A percentile compares a stretch with the other conserved stretches of the same genome.
Conservation (phyloP, 192 early-diverging fungal species). For the Coemansia sp. region DNA sequence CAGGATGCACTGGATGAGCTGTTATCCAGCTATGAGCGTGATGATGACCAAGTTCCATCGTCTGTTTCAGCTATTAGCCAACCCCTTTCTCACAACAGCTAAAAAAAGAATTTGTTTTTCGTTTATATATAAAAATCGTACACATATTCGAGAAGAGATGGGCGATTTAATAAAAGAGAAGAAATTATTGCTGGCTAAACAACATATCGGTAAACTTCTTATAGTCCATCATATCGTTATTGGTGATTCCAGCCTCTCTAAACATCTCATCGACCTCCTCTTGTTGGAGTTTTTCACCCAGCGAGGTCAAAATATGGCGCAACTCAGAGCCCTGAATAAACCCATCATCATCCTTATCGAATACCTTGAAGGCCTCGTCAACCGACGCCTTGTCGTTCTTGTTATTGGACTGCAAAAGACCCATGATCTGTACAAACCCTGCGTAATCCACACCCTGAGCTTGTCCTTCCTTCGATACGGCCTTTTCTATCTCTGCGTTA, state of each 20-base stretch:
- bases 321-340: constrained; percentile 87
- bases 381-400: constrained; percentile 83
- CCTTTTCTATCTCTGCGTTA: not conserved
- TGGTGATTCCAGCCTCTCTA: constrained; percentile 68
- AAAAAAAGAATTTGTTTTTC: not conserved
- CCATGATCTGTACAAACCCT: constrained; percentile 90
- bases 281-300: constrained; percentile 76
- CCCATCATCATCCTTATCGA: constrained; percentile 93
- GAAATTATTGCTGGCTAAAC: constrained; percentile 13
- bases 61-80: not conserved
- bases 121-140: not conserved
- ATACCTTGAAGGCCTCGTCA: constrained; percentile 84
- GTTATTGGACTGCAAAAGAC: constrained; percentile 69
- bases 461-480: constrained; percentile 34
- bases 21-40: constrained; percentile 12
- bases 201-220: constrained; percentile 81
- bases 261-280: constrained; percentile 80
- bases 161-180: not conserved
- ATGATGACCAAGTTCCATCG: not conserved
- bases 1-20: constrained; percentile 5
- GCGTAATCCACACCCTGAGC: constrained; percentile 82
- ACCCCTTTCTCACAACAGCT: not conserved
- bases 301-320: constrained; percentile 85
- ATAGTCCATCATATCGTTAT: constrained; percentile 79
- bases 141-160: not conserved